Percentiles rank a stretch among this genome's conserved stretches.
Conservation (phyloP, 2,329 filamentous ascomycete genomes). For the Botryotinia calthae region DNA sequence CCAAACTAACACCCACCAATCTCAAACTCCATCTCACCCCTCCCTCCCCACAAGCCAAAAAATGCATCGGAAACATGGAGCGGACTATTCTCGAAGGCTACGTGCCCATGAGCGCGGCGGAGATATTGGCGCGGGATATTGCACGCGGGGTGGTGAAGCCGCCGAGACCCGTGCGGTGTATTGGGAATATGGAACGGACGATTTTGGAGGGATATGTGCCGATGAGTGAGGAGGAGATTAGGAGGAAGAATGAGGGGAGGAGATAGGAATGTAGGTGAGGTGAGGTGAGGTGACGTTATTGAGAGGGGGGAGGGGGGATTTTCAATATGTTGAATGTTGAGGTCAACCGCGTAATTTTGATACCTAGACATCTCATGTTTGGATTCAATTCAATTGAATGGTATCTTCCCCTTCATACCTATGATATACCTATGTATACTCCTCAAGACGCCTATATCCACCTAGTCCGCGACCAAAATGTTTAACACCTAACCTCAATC, state of each 20-base stretch:
- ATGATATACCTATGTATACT: conserved; percentile 1
- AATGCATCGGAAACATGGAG: conserved; percentile 3
- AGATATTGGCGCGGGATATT: background rate
- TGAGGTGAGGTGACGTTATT: background rate
- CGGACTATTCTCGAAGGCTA: background rate
- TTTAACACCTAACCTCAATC: conserved; percentile 58
- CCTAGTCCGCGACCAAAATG: conserved; percentile 4
- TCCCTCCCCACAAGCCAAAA: background rate
- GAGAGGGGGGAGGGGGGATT: background rate
- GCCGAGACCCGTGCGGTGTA: background rate
- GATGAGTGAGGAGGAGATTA: background rate
- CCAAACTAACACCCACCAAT: background rate
- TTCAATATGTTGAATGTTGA: background rate
- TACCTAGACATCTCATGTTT: background rate
- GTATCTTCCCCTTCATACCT: background rate
- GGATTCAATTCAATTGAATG: background rate
- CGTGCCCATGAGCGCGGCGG: background rate
- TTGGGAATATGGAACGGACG: conserved; percentile 21
- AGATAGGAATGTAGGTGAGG: background rate
- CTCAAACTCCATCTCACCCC: background rate
- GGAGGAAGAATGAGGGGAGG: background rate
- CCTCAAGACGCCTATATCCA: conserved; percentile 15
- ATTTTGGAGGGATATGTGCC: conserved; percentile 11
- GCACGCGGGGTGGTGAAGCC: background rate
- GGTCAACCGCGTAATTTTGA: background rate